These are phyloP conservation scores for Fusarium dimerum DNA, from an alignment of 2,329 filamentous ascomycete species.

Conservation along the genomic window DNA sequence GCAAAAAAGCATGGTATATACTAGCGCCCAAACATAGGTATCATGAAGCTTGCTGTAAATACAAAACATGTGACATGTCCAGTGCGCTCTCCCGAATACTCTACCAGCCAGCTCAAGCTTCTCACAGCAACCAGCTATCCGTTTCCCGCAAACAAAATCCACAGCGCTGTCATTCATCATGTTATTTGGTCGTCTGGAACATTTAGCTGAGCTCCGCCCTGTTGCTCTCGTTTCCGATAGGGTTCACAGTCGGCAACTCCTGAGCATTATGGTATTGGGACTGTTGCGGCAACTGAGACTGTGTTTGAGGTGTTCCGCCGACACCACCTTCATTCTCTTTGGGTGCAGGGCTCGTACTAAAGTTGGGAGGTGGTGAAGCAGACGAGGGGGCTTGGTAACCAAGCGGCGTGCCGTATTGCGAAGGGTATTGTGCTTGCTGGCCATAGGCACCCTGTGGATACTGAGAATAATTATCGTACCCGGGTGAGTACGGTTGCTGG, in stretches of 20 bases:
- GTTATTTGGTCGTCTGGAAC: background rate
- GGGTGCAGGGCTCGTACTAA: constrained; percentile 33
- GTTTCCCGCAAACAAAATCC: constrained; percentile 2
- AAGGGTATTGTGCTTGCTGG: constrained; percentile 25
- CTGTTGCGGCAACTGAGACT: constrained; percentile 7
- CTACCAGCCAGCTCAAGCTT: background rate
- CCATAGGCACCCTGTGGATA: constrained; percentile 15
- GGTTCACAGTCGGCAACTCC: constrained; percentile 32
- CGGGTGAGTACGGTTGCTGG: constrained; percentile 17
- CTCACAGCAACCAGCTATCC: background rate
- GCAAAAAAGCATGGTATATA: background rate
- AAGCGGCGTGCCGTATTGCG: constrained; percentile 19
- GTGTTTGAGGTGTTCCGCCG: background rate
- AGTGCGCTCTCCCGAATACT: background rate
- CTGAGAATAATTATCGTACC: constrained; percentile 23
- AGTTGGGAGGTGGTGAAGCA: constrained; percentile 30
- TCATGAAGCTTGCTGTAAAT: background rate
- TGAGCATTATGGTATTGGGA: constrained; percentile 14
- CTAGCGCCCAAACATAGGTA: background rate
- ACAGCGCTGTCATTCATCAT: constrained; percentile 2
- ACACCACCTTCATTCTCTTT: constrained; percentile 15
- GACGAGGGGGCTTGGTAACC: constrained; percentile 22
- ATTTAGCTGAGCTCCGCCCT: constrained; percentile 34
- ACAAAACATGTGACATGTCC: background rate
- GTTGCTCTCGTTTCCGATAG: constrained; percentile 34